Base-by-base conservation (phyloP, 768 basidiomycete genomes). In the Suillus sp. region DNA sequence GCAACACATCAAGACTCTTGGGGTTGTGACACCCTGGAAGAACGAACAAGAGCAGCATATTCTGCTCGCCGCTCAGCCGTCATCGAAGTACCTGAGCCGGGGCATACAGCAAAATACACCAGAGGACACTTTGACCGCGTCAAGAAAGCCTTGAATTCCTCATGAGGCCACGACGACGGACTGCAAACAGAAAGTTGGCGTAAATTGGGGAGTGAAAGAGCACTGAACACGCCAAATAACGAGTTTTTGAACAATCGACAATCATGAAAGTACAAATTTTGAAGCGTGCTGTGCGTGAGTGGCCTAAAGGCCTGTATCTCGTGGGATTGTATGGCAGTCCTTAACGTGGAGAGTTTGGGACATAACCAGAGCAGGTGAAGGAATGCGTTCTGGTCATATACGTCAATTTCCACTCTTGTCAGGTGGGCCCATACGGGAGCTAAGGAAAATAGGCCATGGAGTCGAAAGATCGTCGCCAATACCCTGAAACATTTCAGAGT, bases 111-210 rank as follows among this genome's bases (percentile, higher is more conserved):
- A 2, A 71, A 69, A 30, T 32, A 62, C 64, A 64, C 66, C 10
- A 71, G 62, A 14, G 69, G 71, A 25, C 71, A 72, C 25, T 6
- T 9, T 16, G 71, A 72, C 2, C 71, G 69, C 43, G 32, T 34
- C 32, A 34, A 34, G 32, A 34, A 34, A 34, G 32, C 7, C 7
- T 34, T 34, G 32, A 34, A 50, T 16, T 60, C 63, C 3, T 63
- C 35, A 20, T 66, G 61, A 34, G 43, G 63, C 66, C 71, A 72
- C 20, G 42, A n/a, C 9, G 30, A 42, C 27, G 67, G 30, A 60
- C 67, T 62, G 18, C 40, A 35, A n/a, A 65, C 50, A 32, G 35
- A 48, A 57, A 71, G 56, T 16, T 56, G 32, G 5, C 48, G 48
- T 35, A 71, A 59, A 13, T 42, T 42, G 1, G 70, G 70, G 20